These are phyloP conservation scores for Chrysanthemum lavandulifolium DNA, from an alignment of 129 eudicot species.

Conservation along the genomic window DNA sequence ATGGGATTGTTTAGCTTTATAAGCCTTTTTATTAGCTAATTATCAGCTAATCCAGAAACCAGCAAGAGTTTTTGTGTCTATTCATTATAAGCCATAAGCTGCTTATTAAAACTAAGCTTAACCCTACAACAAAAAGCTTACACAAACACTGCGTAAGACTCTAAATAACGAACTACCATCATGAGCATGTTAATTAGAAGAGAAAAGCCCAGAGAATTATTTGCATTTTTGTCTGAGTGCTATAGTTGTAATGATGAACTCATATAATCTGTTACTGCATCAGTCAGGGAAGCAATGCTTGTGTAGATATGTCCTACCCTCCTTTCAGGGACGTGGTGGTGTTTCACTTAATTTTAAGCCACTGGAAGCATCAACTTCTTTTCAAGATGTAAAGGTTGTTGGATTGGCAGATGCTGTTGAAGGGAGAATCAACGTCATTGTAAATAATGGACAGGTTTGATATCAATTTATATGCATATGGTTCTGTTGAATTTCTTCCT, in stretches of 20 bases:
- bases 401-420: constrained; percentile 86
- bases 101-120: no score
- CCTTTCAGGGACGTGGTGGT: constrained; percentile 39
- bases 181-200: neutral
- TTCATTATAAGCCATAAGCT: no score
- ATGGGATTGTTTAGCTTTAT: no score
- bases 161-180: constrained; percentile 6
- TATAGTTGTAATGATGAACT: constrained; percentile 11
- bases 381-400: constrained; percentile 56
- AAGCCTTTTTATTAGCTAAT: no score
- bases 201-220: neutral
- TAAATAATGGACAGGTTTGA: constrained; percentile 77
- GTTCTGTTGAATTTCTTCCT: constrained; percentile 9
- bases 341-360: constrained; percentile 33
- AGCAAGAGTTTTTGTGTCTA: no score
- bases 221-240: neutral
- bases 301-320: constrained; percentile 72
- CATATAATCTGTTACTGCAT: constrained; percentile 25
- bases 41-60: no score
- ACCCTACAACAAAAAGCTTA: no score
- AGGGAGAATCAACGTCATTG: constrained; percentile 73
- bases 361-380: constrained; percentile 39
- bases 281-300: constrained; percentile 96
- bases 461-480: constrained; percentile 1
- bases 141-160: neutral